Base-by-base conservation (phyloP, 371 early-diverging fungal species). In the Rhizomucor pusillus region DNA sequence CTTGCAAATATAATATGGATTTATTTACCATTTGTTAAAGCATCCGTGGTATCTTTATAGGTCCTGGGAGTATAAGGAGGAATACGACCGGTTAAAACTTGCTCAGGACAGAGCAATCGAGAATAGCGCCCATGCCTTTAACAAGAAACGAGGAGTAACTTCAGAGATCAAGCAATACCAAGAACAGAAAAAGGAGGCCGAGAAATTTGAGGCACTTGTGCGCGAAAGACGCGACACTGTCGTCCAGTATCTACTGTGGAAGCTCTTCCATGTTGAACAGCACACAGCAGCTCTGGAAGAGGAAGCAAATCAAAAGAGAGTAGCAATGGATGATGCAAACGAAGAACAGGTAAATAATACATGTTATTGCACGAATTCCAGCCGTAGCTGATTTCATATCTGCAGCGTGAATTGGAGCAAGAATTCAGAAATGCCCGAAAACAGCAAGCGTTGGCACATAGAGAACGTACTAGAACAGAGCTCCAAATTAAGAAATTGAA, bases 121-220 rank as follows among this genome's bases (percentile, higher is more conserved):
- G 57, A 86, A 82, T 45, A 93, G 93, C 18, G 84, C 92, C 1
- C 84, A 88, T 63, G 88, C 90, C 37, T 94, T 94, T 69, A 91
- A 90, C 62, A 90, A 86, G 61, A 93, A 92, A 57, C 86, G 93
- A 47, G 91, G 89, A 1, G 86, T 97, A 29, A 86, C 80, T 20
- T 80, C 87, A 1, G 97, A 97, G 65, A 88, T 94, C 58, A 97
- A 94, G 70, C 90, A 91, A 53, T 89, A 90, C 65, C 78, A 87
- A 49, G 93, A 91, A 60, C 95, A 97, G 69, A 89, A 94, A 65
- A 86, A 84, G 16, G 95, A 98, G 54, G 92, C 93, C 5, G 92
- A 93, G 52, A 76, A 80, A 3, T 97, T 86, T 71, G 90, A 92
- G 57, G 67, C 75, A 22, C 68, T 91, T 48, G 74, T 83, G 18